A percentile compares a stretch with the other conserved stretches of the same genome.
Conservation (phyloP, 1,284 basidiomycete genomes). For the Leccinum fuscescens region DNA sequence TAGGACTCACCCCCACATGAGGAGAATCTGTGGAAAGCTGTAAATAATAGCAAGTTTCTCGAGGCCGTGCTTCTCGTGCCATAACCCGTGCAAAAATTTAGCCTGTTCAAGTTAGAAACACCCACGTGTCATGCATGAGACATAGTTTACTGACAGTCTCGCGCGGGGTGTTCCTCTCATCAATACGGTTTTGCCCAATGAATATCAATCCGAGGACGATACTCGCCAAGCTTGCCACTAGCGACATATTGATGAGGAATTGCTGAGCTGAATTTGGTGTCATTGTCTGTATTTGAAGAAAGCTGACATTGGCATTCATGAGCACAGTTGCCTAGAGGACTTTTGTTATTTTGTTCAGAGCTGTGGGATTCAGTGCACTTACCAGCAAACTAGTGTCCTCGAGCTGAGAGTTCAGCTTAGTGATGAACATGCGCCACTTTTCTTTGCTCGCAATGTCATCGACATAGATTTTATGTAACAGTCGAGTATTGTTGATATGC, state of each 20-base stretch:
- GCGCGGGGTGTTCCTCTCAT: neutral
- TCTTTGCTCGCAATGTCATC: neutral
- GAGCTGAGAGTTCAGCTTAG: neutral
- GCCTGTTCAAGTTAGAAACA: conserved; percentile 20
- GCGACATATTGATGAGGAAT: neutral
- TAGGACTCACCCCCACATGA: conserved; percentile 41
- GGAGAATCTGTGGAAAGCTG: conserved; percentile 36
- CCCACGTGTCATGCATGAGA: neutral
- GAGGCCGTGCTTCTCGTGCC: conserved; percentile 31
- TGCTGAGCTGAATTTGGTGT: neutral
- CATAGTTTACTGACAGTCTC: conserved; percentile 8
- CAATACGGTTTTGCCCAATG: neutral
- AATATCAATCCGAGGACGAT: neutral
- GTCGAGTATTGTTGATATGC: neutral
- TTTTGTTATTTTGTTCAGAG: neutral
- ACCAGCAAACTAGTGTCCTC: neutral
- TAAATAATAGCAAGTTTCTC: conserved; percentile 40
- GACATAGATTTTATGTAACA: neutral
- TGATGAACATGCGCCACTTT: neutral
- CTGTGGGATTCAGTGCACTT: neutral
- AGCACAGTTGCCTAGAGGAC: neutral
- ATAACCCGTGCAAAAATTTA: conserved; percentile 24
- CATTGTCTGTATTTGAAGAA: neutral
- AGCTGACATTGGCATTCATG: neutral
- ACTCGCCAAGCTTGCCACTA: neutral